Percentiles rank a stretch among this genome's conserved stretches.
Evolutionary conservation across 176 grass and related monocot species (phyloP).

Genomic region (Elymus sibiricus): DNA sequence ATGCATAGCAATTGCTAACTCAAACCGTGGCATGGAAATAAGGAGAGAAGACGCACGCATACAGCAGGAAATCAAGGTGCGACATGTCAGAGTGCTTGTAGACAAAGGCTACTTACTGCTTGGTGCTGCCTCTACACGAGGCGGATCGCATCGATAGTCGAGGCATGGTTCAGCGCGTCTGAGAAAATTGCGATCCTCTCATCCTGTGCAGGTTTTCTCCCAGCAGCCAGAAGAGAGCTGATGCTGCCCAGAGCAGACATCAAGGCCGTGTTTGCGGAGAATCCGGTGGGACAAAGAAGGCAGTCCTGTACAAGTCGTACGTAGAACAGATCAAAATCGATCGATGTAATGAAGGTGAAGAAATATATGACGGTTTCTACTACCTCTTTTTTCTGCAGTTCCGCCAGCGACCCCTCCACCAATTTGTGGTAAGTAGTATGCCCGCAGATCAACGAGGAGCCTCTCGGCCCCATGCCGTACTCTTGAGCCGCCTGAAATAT

Average conservation of each 20-base stretch:
- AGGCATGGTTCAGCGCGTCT: slow-evolving; percentile 89
- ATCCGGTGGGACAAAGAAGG: slow-evolving; percentile 85
- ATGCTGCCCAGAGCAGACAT: slow-evolving; percentile 74
- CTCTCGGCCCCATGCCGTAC: slow-evolving; percentile 88
- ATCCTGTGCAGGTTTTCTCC: slow-evolving; percentile 31
- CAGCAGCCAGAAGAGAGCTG: slow-evolving; percentile 44
- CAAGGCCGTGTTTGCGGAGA: slow-evolving; percentile 80
- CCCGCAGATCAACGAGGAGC: slow-evolving; percentile 73
- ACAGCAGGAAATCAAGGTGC: slow-evolving; percentile 81
- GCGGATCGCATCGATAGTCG: slow-evolving; percentile 82
- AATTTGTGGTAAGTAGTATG: slow-evolving; percentile 74
- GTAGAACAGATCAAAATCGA: too few species aligned
- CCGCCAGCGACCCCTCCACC: slow-evolving; percentile 64
- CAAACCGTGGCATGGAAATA: neutral
- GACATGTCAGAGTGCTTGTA: slow-evolving; percentile 78
- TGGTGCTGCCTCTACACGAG: slow-evolving; percentile 59
- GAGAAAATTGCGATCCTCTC: slow-evolving; percentile 79
- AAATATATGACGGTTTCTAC: neutral
- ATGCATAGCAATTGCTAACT: neutral
- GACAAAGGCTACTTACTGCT: slow-evolving; percentile 58
- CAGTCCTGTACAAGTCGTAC: slow-evolving; percentile 45
- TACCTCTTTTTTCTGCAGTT: slow-evolving; percentile 75
- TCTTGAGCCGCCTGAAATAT: slow-evolving; percentile 57
- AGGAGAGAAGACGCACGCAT: slow-evolving; percentile 3
- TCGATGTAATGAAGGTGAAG: too few species aligned